A percentile compares a stretch with the other conserved stretches of the same genome.
These are phyloP conservation scores for Collybia nuda DNA, from an alignment of 768 basidiomycete species.

Conservation along the genomic window DNA sequence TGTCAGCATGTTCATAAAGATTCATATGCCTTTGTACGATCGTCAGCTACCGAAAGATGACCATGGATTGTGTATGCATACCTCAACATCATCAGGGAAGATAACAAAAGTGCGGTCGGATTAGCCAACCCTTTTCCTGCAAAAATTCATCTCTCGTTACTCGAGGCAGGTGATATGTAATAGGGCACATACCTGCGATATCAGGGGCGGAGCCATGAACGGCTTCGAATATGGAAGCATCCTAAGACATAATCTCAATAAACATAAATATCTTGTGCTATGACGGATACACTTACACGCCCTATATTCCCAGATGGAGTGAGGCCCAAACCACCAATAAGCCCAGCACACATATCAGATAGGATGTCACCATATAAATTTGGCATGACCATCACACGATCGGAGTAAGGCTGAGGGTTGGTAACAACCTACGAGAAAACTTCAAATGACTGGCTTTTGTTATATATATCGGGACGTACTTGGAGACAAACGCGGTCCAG, in stretches of 20 bases:
- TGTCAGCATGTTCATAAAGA: slow-evolving; percentile 76
- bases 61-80: slow-evolving; percentile 28
- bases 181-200: slow-evolving; percentile 72
- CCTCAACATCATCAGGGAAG: slow-evolving; percentile 98
- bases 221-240: slow-evolving; percentile 99
- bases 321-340: slow-evolving; percentile 96
- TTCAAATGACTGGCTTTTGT: not conserved
- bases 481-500: slow-evolving; percentile 95
- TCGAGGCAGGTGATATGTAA: not conserved
- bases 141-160: slow-evolving; percentile 7
- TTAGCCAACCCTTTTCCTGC: slow-evolving; percentile 91
- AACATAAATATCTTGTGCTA: slow-evolving; percentile 1
- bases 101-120: slow-evolving; percentile 96
- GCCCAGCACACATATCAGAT: slow-evolving; percentile 97
- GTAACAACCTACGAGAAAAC: slow-evolving; percentile 65
- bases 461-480: slow-evolving; percentile 37
- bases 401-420: slow-evolving; percentile 90
- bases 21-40: slow-evolving; percentile 78
- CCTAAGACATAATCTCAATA: slow-evolving; percentile 44
- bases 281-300: slow-evolving; percentile 50
- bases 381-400: slow-evolving; percentile 99
- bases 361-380: slow-evolving; percentile 96
- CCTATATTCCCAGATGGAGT: slow-evolving; percentile 99
- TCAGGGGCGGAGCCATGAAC: slow-evolving; percentile 99
- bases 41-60: too few species aligned